A percentile compares a stretch with the other conserved stretches of the same genome.
These are phyloP conservation scores for Ogataea pini DNA, from an alignment of 805 yeast genomes.

Conservation along the genomic window DNA sequence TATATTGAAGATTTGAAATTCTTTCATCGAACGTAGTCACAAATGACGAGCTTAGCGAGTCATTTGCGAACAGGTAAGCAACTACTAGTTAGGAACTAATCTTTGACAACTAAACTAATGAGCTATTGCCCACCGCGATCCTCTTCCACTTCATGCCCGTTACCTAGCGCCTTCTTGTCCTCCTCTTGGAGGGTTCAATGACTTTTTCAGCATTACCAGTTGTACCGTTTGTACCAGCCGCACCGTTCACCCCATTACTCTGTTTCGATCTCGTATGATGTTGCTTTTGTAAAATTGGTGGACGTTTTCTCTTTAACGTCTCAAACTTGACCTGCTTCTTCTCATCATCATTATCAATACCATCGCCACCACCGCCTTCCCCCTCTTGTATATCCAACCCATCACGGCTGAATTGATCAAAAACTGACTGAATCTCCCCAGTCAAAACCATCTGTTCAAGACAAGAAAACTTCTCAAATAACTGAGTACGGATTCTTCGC, in stretches of 20 bases:
- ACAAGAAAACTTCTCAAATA: conserved; percentile 9
- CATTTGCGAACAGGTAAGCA: too few relatives aligned
- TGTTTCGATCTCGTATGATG: conserved; percentile 3
- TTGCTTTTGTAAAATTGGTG: neutral
- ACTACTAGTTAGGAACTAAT: too few relatives aligned
- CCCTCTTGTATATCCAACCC: conserved; percentile 15
- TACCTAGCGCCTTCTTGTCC: conserved; percentile 10
- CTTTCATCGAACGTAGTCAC: too few relatives aligned
- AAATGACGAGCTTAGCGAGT: too few relatives aligned
- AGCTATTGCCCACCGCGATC: too few relatives aligned
- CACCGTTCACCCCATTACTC: neutral
- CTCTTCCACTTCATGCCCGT: neutral
- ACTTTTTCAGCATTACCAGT: neutral
- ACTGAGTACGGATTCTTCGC: conserved; percentile 16
- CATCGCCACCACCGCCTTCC: conserved; percentile 4
- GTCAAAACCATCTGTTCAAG: conserved; percentile 14
- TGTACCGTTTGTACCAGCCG: neutral
- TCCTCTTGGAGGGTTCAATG: conserved; percentile 1
- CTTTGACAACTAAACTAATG: too few relatives aligned
- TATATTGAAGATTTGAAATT: conserved; percentile 6
- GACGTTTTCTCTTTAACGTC: neutral
- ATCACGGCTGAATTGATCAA: conserved; percentile 7
- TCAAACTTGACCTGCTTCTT: neutral
- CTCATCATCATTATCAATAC: neutral
- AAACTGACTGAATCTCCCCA: conserved; percentile 10